phyloP scores from a whole-genome alignment of 2,329 filamentous ascomycete genomes.

The Rugonectria rugulosa region DNA sequence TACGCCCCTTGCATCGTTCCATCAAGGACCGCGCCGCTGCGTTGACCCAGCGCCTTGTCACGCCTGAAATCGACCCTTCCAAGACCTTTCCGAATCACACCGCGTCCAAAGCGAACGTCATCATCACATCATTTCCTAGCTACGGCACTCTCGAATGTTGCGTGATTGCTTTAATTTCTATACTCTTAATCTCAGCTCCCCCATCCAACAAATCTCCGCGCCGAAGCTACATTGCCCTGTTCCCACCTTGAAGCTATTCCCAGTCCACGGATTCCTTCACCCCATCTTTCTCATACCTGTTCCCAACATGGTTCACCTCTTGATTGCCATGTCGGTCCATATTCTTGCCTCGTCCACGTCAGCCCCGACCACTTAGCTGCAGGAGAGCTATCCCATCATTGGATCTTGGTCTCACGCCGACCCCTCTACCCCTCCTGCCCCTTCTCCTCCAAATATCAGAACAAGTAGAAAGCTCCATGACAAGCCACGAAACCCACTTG shows the following conservation, averaged over 20 bases:
- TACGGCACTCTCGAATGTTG: no score
- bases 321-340: neutral
- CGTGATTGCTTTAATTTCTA: neutral
- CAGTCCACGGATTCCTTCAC: neutral
- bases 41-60: no score
- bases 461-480: conserved; percentile 7
- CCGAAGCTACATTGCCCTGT: neutral
- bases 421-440: neutral
- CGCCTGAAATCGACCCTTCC: no score
- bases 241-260: conserved; percentile 7
- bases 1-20: no score
- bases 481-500: conserved; percentile 14
- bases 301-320: neutral
- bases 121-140: no score
- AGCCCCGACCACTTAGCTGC: conserved; percentile 4
- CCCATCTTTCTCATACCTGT: neutral
- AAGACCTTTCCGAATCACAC: no score
- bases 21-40: no score
- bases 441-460: neutral
- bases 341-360: neutral
- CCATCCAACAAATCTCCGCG: neutral
- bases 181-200: neutral
- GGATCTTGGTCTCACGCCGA: neutral
- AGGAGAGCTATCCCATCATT: conserved; percentile 1
- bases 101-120: no score